A percentile compares a stretch with the other conserved stretches of the same genome.
Evolutionary conservation across 352 stramenopile genomes (phyloP).

Genomic region (Elongisporangium senticosum): DNA sequence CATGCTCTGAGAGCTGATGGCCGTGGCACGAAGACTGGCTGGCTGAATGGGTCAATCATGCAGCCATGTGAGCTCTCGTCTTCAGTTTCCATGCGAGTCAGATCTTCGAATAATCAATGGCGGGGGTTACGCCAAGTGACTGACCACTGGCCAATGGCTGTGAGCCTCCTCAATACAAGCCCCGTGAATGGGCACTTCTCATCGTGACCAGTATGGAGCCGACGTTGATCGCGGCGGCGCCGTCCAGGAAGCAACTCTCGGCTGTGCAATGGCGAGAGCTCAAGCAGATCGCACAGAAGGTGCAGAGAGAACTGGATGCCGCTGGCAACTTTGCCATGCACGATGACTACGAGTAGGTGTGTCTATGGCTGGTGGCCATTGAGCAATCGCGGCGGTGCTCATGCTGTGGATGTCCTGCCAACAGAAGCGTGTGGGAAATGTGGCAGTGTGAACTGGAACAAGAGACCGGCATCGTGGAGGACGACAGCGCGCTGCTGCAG

Average conservation of each 20-base stretch:
- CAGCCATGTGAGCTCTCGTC: neutral
- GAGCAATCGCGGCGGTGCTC: neutral
- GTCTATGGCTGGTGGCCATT: neutral
- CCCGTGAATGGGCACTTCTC: neutral
- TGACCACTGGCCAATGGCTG: neutral
- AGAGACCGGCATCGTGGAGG: slow-evolving; percentile 9
- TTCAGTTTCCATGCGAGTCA: neutral
- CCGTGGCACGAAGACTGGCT: no score
- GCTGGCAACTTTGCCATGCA: slow-evolving; percentile 41
- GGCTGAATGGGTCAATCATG: neutral
- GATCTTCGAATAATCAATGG: neutral
- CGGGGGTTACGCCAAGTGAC: neutral
- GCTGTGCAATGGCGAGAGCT: slow-evolving; percentile 62
- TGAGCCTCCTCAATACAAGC: neutral
- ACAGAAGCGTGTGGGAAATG: slow-evolving; percentile 68
- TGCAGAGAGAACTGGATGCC: slow-evolving; percentile 63
- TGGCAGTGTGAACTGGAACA: slow-evolving; percentile 58
- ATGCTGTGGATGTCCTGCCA: neutral
- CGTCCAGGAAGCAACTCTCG: slow-evolving; percentile 11
- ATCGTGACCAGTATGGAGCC: neutral
- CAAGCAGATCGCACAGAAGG: slow-evolving; percentile 31
- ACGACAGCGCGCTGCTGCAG: slow-evolving; percentile 5
- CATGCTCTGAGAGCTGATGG: neutral
- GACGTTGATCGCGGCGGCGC: slow-evolving; percentile 8
- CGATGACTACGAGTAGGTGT: slow-evolving; percentile 51